A percentile compares a stretch with the other conserved stretches of the same genome.
phyloP scores from a whole-genome alignment of 2,329 filamentous ascomycete species.

The Coniochaeta ligniaria region DNA sequence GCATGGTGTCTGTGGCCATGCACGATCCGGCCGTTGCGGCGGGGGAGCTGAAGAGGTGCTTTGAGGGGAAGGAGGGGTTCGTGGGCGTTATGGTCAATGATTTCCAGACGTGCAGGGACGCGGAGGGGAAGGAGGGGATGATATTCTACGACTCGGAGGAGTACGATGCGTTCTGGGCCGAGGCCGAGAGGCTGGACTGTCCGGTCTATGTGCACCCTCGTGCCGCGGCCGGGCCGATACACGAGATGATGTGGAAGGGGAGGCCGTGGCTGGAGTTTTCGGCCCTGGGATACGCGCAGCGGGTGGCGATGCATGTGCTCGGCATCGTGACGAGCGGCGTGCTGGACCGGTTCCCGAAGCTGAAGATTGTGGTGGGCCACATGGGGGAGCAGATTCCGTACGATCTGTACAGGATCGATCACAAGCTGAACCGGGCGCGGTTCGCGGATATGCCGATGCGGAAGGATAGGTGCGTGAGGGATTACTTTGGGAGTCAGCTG shows the following conservation, averaged over 20 bases:
- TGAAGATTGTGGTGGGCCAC: conserved; percentile 32
- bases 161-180: conserved; percentile 56
- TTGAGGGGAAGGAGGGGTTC: conserved; percentile 49
- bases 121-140: conserved; percentile 44
- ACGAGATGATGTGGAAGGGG: conserved; percentile 15
- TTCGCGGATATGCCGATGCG: conserved; percentile 13
- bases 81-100: conserved; percentile 56
- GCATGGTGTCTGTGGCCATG: conserved; percentile 12
- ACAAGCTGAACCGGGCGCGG: conserved; percentile 14
- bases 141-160: conserved; percentile 57
- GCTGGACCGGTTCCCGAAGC: conserved; percentile 26
- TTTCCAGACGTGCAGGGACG: conserved; percentile 40
- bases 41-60: conserved; percentile 41
- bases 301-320: conserved; percentile 25
- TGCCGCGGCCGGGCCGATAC: conserved; percentile 39
- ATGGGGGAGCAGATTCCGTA: conserved; percentile 27
- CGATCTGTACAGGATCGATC: conserved; percentile 16
- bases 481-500: conserved; percentile 15
- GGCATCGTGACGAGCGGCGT: conserved; percentile 25
- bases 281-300: conserved; percentile 15
- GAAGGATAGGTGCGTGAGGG: conserved; percentile 13
- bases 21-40: conserved; percentile 13
- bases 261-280: conserved; percentile 12
- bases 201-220: conserved; percentile 59
- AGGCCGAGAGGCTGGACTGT: conserved; percentile 50